A percentile compares a stretch with the other conserved stretches of the same genome.
phyloP scores from a whole-genome alignment of 306 rosid genomes.

The Prunus kanzakura region DNA sequence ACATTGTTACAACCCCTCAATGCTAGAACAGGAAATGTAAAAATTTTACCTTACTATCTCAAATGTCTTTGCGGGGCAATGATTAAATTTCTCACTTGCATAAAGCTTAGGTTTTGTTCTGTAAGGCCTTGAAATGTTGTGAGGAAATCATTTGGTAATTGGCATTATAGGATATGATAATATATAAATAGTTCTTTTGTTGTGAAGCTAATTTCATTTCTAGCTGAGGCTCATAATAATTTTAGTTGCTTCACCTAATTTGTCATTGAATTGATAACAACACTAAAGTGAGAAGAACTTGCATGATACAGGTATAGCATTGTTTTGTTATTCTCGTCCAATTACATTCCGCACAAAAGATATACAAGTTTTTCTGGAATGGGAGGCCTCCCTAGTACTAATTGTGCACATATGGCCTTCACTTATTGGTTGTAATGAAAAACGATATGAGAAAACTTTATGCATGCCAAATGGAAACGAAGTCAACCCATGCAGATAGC shows the following conservation, averaged over 20 bases:
- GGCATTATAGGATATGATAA: too few species aligned
- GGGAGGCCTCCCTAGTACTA: neutral
- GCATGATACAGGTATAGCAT: too few species aligned
- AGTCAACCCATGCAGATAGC: conserved; percentile 22
- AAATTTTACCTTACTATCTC: conserved; percentile 13
- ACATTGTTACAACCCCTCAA: conserved; percentile 1
- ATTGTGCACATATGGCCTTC: conserved; percentile 3
- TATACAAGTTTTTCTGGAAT: too few species aligned
- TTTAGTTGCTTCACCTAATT: neutral
- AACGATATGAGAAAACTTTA: neutral
- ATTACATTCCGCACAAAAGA: too few species aligned
- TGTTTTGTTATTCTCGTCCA: too few species aligned
- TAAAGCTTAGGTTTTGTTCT: neutral
- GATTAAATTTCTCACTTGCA: conserved; percentile 2
- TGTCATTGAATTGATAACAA: neutral
- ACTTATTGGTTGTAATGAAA: neutral
- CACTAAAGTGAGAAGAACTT: too few species aligned
- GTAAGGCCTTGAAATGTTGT: neutral
- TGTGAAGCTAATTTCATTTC: too few species aligned
- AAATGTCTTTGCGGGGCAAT: conserved; percentile 5
- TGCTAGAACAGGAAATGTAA: conserved; percentile 25
- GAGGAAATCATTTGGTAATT: neutral
- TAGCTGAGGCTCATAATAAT: neutral
- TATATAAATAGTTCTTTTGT: too few species aligned
- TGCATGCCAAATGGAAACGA: conserved; percentile 2